Percentiles rank a stretch among this genome's conserved stretches.
Evolutionary conservation across 2,329 filamentous ascomycete genomes (phyloP).

Genomic region (Pyrenochaeta sp.): DNA sequence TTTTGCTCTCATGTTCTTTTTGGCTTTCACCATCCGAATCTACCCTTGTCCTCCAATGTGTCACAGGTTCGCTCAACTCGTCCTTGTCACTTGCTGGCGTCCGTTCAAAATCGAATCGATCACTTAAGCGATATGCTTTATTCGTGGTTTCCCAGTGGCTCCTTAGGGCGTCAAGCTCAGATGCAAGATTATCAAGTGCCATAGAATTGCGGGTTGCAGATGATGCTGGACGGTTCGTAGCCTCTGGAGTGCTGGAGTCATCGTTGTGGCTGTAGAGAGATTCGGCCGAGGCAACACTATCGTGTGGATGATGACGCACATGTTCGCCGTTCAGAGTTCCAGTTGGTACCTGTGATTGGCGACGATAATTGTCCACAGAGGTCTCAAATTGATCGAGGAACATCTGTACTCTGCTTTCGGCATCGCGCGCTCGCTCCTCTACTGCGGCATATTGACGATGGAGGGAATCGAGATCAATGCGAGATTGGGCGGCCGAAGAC

Average conservation of each 20-base stretch:
- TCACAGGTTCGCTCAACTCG: constrained; percentile 42
- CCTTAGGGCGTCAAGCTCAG: constrained; percentile 88
- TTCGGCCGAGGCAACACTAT: constrained; percentile 69
- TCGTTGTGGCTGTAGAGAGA: constrained; percentile 58
- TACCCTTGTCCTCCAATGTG: constrained; percentile 46
- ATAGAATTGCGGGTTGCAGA: constrained; percentile 64
- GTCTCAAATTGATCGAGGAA: constrained; percentile 93
- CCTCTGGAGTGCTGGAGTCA: constrained; percentile 45
- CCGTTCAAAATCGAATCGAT: constrained; percentile 84
- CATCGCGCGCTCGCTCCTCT: constrained; percentile 85
- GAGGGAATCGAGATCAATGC: constrained; percentile 78
- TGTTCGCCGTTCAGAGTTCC: constrained; percentile 45
- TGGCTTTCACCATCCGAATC: constrained; percentile 39
- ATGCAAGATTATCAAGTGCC: constrained; percentile 89
- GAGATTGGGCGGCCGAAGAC: constrained; percentile 62
- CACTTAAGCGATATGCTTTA: constrained; percentile 91
- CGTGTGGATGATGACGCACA: constrained; percentile 56
- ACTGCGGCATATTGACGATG: constrained; percentile 83
- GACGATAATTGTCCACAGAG: constrained; percentile 93
- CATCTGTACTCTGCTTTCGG: constrained; percentile 90
- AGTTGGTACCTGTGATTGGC: constrained; percentile 65
- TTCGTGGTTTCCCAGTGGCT: constrained; percentile 96
- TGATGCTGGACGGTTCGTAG: constrained; percentile 33
- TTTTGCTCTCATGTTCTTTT: constrained; percentile 6
- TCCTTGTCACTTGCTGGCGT: constrained; percentile 48